Evolutionary conservation across 1,284 basidiomycete species (phyloP), one percentile per base, ranked within the genome.

Genomic region (Cutaneotrichosporon daszewskae): DNA sequence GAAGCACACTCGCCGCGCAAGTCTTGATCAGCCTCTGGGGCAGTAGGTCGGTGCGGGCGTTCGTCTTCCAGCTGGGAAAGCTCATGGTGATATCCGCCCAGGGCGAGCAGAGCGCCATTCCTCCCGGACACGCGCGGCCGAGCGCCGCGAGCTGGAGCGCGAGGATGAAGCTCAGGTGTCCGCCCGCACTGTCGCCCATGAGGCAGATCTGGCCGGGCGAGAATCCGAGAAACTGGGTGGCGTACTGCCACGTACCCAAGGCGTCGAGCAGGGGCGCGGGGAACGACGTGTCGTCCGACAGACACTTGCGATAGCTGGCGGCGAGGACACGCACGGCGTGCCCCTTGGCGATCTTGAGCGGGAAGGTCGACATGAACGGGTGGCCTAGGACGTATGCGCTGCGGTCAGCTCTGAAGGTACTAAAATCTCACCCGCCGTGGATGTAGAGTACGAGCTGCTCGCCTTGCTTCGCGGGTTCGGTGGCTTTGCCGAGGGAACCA

Each of bases 361-460:
- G 27, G 17, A 43, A 40, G 9, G 40, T 34, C 16, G 37, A 34
- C 44, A 38, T 38, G 26, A 51, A 39, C 3, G 49, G 45, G 32
- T 51, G 49, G 9, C 49, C 49, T 11, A 40, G 29, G 5, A 31
- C 42, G 26, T 51, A 51, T 13, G 28, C 49, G 11, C 49, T 45
- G 22, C 32, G 17, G n/a, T n/a, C n/a, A n/a, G n/a, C 31, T 8
- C 3, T 5, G 4, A n/a, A n/a, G n/a, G n/a, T n/a, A n/a, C n/a
- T n/a, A n/a, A n/a, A n/a, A n/a, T n/a, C 47, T 33, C 34, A 49
- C 42, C 49, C 49, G 28, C 52, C 40, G 32, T 38, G 40, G 32
- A 57, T 49, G 46, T 64, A 61, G 10, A 64, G 32, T 12, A 61
- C 47, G 7, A 57, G 43, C 46, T 46, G 51, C 26, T 59, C 59